Conservation (phyloP, 2,329 filamentous ascomycete genomes). For the Penicillium sp. region DNA sequence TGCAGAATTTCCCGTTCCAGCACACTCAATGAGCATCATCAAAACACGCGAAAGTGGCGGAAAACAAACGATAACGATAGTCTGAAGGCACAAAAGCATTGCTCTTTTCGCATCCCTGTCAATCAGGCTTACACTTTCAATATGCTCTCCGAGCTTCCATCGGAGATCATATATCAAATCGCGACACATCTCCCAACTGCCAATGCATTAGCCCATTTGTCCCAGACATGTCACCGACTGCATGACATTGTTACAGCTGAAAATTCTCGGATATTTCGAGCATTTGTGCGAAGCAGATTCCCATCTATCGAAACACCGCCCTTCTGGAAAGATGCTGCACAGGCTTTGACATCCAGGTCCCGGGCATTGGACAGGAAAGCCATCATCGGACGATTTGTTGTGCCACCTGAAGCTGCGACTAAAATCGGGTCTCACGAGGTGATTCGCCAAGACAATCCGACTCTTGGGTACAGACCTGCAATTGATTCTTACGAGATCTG, state of each 20-base stretch:
- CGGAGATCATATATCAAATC: constrained; percentile 47
- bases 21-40: not conserved
- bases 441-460: constrained; percentile 49
- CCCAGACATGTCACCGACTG: constrained; percentile 48
- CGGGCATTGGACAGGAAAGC: constrained; percentile 59
- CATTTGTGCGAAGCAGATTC: constrained; percentile 51
- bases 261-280: constrained; percentile 49
- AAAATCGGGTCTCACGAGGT: constrained; percentile 35
- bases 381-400: constrained; percentile 55
- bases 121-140: not conserved
- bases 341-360: constrained; percentile 56
- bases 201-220: constrained; percentile 46
- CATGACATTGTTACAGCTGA: constrained; percentile 48
- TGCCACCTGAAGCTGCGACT: constrained; percentile 46
- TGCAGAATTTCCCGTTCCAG: not conserved
- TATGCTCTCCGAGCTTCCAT: constrained; percentile 40
- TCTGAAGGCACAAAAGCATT: not conserved
- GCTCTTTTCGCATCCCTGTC: not conserved
- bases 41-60: not conserved
- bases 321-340: constrained; percentile 52
- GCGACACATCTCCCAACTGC: constrained; percentile 47
- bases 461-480: constrained; percentile 58
- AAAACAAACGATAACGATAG: not conserved
- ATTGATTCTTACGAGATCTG: constrained; percentile 60
- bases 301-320: constrained; percentile 45